Evolutionary conservation across 768 basidiomycete genomes (phyloP).

Genomic region (Termitomyces sp.): DNA sequence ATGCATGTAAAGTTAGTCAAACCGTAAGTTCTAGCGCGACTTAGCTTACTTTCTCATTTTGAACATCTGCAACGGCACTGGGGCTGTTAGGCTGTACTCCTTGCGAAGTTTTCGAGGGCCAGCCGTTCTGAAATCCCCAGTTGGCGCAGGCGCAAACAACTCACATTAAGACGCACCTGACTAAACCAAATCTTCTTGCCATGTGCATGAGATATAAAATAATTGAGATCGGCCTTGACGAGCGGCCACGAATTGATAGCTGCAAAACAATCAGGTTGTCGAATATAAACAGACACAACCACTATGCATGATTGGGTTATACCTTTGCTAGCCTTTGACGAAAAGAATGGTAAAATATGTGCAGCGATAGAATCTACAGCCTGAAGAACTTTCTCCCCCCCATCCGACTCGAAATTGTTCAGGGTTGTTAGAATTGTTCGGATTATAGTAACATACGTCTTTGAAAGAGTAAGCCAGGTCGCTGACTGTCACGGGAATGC

Average conservation of each 20-base stretch:
- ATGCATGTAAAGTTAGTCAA: not conserved
- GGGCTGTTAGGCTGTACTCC: slow-evolving; percentile 66
- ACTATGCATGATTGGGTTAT: slow-evolving; percentile 7
- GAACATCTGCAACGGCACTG: slow-evolving; percentile 53
- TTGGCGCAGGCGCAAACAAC: not conserved
- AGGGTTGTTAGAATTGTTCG: not conserved
- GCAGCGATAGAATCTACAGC: slow-evolving; percentile 62
- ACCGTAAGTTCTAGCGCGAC: not conserved
- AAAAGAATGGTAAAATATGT: slow-evolving; percentile 74
- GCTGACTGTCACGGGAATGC: slow-evolving; percentile 66
- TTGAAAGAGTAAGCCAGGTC: slow-evolving; percentile 62
- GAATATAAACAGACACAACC: too few relatives aligned
- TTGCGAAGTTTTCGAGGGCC: slow-evolving; percentile 63
- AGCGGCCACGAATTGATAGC: slow-evolving; percentile 63
- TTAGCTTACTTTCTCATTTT: slow-evolving; percentile 53
- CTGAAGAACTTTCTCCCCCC: slow-evolving; percentile 47
- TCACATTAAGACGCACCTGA: slow-evolving; percentile 40
- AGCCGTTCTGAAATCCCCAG: slow-evolving; percentile 55
- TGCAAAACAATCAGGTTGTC: slow-evolving; percentile 12
- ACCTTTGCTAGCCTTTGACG: slow-evolving; percentile 52
- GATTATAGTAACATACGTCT: slow-evolving; percentile 22
- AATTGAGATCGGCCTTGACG: slow-evolving; percentile 56
- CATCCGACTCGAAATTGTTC: slow-evolving; percentile 27
- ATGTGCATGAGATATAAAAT: slow-evolving; percentile 55
- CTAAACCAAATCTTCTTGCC: slow-evolving; percentile 74